These are phyloP conservation scores for Leccinum subgranulosum DNA, from an alignment of 768 basidiomycete species.

Conservation along the genomic window DNA sequence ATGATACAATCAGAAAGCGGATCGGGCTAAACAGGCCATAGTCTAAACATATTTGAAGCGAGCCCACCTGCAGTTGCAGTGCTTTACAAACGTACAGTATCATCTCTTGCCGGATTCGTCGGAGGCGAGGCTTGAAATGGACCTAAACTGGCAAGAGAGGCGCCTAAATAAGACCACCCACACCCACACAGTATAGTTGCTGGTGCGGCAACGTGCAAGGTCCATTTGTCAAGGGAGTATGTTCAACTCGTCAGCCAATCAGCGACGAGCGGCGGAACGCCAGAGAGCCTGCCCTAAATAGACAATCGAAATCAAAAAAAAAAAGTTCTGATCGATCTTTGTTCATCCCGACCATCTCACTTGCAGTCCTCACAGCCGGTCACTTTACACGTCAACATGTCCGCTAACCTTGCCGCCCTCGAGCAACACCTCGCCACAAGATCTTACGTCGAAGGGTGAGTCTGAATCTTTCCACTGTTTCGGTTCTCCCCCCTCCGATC, in stretches of 20 bases:
- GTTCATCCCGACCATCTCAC: conserved; percentile 28
- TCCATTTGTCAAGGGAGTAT: neutral
- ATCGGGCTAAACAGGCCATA: neutral
- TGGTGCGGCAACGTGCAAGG: neutral
- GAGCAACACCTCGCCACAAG: conserved; percentile 83
- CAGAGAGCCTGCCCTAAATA: conserved; percentile 33
- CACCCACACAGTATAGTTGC: neutral
- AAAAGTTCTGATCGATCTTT: conserved; percentile 24
- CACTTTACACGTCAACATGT: conserved; percentile 43
- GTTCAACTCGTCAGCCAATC: conserved; percentile 11
- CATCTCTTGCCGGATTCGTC: neutral
- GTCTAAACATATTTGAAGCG: neutral
- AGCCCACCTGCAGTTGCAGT: neutral
- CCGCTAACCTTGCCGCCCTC: conserved; percentile 66
- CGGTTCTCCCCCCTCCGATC: conserved; percentile 12
- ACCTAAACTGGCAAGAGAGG: neutral
- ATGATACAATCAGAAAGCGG: neutral
- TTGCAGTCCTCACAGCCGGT: conserved; percentile 1
- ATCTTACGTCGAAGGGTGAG: conserved; percentile 92
- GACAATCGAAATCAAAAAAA: conserved; percentile 13
- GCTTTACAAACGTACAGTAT: neutral
- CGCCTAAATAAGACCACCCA: neutral
- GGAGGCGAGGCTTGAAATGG: neutral
- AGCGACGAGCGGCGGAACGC: neutral
- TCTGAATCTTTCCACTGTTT: conserved; percentile 17